Percentiles rank a stretch among this genome's conserved stretches.
Conservation (phyloP, 1,139 yeast genomes). For the Cylindricascospora bacillispora region DNA sequence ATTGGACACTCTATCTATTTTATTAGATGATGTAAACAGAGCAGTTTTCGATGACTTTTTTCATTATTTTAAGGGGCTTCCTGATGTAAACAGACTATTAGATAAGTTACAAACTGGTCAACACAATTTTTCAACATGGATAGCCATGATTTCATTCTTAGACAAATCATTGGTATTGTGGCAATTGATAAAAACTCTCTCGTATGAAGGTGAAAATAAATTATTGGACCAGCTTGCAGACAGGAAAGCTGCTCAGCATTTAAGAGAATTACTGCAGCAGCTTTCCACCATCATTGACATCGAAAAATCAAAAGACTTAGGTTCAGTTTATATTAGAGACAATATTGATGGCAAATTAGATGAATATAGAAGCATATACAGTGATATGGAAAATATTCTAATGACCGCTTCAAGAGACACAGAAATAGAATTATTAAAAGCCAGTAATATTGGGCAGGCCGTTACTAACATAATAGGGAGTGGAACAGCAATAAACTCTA, state of each 20-base stretch:
- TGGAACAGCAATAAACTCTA: conserved; percentile 25
- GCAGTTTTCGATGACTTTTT: conserved; percentile 8
- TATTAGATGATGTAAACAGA: conserved; percentile 15
- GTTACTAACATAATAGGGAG: conserved; percentile 5
- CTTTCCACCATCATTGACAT: no score
- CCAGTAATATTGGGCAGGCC: conserved; percentile 5
- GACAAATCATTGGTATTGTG: no score
- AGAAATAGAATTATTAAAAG: conserved; percentile 4
- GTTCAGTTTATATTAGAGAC: conserved; percentile 23
- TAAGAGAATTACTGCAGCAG: no score
- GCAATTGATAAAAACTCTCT: no score
- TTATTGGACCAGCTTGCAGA: no score
- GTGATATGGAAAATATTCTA: conserved; percentile 28
- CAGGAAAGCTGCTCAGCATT: no score
- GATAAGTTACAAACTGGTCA: conserved; percentile 23
- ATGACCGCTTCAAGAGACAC: conserved; percentile 18
- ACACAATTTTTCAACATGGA: conserved; percentile 22
- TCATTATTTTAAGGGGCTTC: conserved; percentile 16
- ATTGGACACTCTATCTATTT: conserved; percentile 20
- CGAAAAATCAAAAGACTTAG: no score
- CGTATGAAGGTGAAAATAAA: no score
- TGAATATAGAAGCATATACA: conserved; percentile 24
- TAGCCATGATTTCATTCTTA: conserved; percentile 1
- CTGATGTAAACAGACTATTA: conserved; percentile 21
- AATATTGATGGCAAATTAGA: conserved; percentile 28